These are phyloP conservation scores for Pisolithus orientalis DNA, from an alignment of 768 basidiomycete genomes.

Conservation along the genomic window DNA sequence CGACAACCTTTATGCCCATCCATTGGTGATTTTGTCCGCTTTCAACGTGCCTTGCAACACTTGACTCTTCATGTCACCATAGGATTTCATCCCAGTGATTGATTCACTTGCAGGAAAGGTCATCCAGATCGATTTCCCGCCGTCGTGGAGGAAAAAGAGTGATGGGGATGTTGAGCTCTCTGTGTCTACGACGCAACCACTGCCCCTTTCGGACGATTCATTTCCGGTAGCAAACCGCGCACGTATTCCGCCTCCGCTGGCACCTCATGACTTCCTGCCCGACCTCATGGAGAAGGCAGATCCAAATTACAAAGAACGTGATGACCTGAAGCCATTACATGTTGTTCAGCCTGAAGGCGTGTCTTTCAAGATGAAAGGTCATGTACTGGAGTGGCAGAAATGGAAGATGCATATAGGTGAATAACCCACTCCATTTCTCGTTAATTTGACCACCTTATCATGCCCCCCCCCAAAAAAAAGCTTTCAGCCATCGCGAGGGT, in stretches of 20 bases:
- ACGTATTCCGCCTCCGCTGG: conserved; percentile 70
- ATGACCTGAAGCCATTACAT: conserved; percentile 76
- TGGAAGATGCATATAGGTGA: conserved; percentile 90
- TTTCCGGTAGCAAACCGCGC: conserved; percentile 49
- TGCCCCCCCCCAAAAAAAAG: conserved; percentile 37
- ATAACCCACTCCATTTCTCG: conserved; percentile 8
- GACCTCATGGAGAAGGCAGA: conserved; percentile 63
- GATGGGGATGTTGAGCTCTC: conserved; percentile 35
- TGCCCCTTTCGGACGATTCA: conserved; percentile 41
- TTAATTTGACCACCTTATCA: background rate
- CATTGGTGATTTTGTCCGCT: conserved; percentile 47
- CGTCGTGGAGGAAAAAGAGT: conserved; percentile 43
- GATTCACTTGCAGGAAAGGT: conserved; percentile 72
- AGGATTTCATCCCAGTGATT: conserved; percentile 73
- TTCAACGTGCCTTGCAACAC: conserved; percentile 8
- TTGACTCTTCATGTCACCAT: conserved; percentile 8
- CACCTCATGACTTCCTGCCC: conserved; percentile 73
- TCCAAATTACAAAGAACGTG: conserved; percentile 51
- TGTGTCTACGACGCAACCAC: conserved; percentile 36
- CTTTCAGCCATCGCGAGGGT: conserved; percentile 76
- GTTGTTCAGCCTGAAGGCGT: conserved; percentile 88
- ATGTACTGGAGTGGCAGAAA: conserved; percentile 87
- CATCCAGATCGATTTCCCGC: conserved; percentile 81
- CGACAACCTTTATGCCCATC: conserved; percentile 88
- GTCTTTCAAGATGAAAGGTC: conserved; percentile 76